Percentiles rank a stretch among this genome's conserved stretches.
Evolutionary conservation across 2,329 filamentous ascomycete genomes (phyloP).

Genomic region (Sclerotinia minor): DNA sequence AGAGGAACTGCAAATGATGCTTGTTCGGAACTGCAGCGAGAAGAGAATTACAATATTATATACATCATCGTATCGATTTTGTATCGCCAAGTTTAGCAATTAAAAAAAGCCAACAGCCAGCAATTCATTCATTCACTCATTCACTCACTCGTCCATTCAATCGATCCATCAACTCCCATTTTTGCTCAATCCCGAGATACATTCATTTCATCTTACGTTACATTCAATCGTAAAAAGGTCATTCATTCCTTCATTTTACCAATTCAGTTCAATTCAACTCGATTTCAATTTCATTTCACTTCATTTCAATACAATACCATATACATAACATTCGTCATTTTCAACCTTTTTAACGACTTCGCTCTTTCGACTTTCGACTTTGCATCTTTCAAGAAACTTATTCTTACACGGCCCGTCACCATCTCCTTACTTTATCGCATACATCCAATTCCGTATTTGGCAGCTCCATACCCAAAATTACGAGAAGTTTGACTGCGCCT

Average conservation of each 20-base stretch:
- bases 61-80: background rate
- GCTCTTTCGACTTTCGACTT: constrained; percentile 5
- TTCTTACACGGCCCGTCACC: constrained; percentile 14
- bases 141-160: background rate
- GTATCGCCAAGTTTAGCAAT: background rate
- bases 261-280: background rate
- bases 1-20: constrained; percentile 18
- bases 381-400: background rate
- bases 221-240: constrained; percentile 4
- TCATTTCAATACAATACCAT: background rate
- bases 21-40: constrained; percentile 1
- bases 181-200: background rate
- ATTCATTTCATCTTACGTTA: constrained; percentile 7
- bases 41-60: constrained; percentile 2
- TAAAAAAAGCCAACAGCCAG: background rate
- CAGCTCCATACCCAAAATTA: constrained; percentile 19
- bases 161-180: background rate
- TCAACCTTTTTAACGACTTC: background rate
- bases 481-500: constrained; percentile 22
- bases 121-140: background rate
- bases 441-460: constrained; percentile 11
- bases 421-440: constrained; percentile 23
- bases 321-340: background rate
- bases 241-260: constrained; percentile 12
- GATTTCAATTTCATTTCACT: background rate